Base-by-base conservation (phyloP, 257 asterid genomes). In the Apocynum venetum region DNA sequence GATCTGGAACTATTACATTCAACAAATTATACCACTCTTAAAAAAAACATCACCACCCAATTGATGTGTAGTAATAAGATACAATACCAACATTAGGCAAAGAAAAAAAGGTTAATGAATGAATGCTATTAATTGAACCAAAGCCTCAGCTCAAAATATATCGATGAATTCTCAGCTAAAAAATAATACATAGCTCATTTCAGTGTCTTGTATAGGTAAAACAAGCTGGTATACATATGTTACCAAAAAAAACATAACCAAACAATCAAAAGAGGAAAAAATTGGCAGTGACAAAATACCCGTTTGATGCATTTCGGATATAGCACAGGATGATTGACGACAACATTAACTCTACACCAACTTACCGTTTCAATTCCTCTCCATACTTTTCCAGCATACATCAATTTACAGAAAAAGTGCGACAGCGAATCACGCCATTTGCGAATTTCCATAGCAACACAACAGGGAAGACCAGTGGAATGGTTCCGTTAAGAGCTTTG, bases 381-480 rank as follows among this genome's bases (percentile, higher is more conserved):
- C 79, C 84, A 77, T 75, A 72, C 25, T 68, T 84, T 86, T 78
- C 81, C 64, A 80, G 81, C 81, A 77, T 65, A 76, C 82, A 84
- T 61, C 88, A 82, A 89, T 86, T 86, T 89, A 89, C 94, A 87
- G 82, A 77, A 71, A 73, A 82, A 76, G 41, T 68, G 81, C 67
- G 83, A 80, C 76, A 84, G 52, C 9, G 17, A 67, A 78, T 47
- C 87, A 83, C 44, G 81, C 80, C 86, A 85, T 82, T 56, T 71
- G 1, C 76, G 81, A 83, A 73, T 65, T 38, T 84, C 85, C 70
- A 77, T 57, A 41, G 80, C 83, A 72, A 64, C 80, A 67, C 67
- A 78, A 40, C 57, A 78, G 68, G 64, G 59, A 84, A 75, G 79
- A 73, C 79, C 88, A 82, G 80, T 71, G 17, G 47, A 75, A 84